phyloP scores from a whole-genome alignment of 2,329 filamentous ascomycete species.

The Beauveria rudraprayagi region DNA sequence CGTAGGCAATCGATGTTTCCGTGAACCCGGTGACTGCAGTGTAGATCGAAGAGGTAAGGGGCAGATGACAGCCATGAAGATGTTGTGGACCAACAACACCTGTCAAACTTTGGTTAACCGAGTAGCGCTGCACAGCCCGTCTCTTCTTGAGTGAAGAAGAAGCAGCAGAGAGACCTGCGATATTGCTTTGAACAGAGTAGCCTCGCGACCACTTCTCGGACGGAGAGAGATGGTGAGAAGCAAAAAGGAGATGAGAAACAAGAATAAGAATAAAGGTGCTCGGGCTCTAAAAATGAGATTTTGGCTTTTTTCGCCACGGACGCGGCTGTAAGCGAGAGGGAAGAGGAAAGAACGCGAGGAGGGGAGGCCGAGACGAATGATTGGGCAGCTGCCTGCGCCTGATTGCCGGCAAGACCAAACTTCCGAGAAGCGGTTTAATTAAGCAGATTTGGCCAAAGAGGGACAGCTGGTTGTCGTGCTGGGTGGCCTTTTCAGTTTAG shows the following conservation, averaged over 20 bases:
- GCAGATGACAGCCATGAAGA: background rate
- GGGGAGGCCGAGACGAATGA: background rate
- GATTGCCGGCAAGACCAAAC: background rate
- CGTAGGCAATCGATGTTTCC: background rate
- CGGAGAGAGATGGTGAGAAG: background rate
- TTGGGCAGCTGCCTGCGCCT: background rate
- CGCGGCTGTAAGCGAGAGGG: background rate
- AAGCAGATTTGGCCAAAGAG: background rate
- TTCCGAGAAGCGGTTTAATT: background rate
- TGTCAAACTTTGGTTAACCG: background rate
- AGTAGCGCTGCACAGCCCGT: background rate
- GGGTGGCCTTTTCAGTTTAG: background rate
- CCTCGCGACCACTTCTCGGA: background rate
- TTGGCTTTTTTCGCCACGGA: background rate
- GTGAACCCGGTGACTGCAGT: background rate
- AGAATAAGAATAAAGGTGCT: background rate
- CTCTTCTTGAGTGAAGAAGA: background rate
- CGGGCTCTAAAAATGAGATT: background rate
- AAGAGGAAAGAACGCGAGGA: background rate
- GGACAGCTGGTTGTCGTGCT: background rate
- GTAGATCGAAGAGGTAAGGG: background rate
- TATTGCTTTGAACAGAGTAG: background rate
- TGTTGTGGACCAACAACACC: background rate
- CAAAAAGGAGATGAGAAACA: background rate
- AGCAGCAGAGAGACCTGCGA: background rate